Base-by-base conservation (phyloP, 176 grass and related monocot species). In the Poa pratensis region DNA sequence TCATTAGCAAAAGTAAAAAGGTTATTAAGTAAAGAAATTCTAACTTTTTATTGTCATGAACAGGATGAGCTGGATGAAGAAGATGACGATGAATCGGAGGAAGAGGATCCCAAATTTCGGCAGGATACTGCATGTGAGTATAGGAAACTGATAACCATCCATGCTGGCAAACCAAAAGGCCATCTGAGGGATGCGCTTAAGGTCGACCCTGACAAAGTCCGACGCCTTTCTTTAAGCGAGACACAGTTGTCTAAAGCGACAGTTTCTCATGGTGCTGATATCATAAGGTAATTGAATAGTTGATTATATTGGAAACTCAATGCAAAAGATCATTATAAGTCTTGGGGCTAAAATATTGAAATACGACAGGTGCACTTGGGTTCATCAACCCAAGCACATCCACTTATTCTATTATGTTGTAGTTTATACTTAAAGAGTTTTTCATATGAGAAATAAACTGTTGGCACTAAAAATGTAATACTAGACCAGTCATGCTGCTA, bases 141-240 rank as follows among this genome's bases (percentile, higher is more conserved):
- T 69, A 90, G 80, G 55, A 82, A 87, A 67, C 63, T 98, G 62
- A 98, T 98, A 57, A 90, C 96, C 16, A 91, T 98, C 78, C 93
- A 98, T 12, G 91, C 96, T 54, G 96, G 96, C 30, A 98, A 98
- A 81, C 91, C 91, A 59, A 98, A 98, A 98, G 96, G 96, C 45
- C 80, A 66, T 39, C n/a, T 89, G 46, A 89, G 68, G 48, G 91
- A 98, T 89, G 91, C 93, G 0, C 81, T 98, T 3, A 86, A 64
- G 50, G 86, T 87, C 10, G 96, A 98, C 68, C 88, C 91, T 42
- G 78, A 86, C 46, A 77, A 85, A 87, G 93, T 94, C 49, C 88
- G 86, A 70, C 83, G 96, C 49, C 83, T 98, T 52, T 95, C 93
- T 66, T 90, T 98, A 81, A 94, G 93, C 2, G 96, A 98, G 54